These are phyloP conservation scores for Alopecurus myosuroides DNA, from an alignment of 176 grass and related monocot genomes.

Conservation along the genomic window DNA sequence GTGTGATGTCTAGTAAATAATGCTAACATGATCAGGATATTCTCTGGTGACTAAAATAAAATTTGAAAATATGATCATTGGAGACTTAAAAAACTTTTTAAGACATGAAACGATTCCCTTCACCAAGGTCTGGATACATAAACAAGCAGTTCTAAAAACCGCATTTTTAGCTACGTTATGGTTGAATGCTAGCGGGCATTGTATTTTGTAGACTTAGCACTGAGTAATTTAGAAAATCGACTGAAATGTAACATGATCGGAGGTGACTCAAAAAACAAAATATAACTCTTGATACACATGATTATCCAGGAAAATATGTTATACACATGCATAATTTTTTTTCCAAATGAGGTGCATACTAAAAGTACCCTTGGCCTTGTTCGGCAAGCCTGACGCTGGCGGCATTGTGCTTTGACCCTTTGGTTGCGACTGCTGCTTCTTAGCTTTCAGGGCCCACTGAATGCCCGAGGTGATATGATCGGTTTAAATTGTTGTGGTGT, in stretches of 20 bases:
- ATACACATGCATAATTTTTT: too few relatives aligned
- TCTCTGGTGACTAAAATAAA: too few relatives aligned
- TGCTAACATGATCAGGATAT: too few relatives aligned
- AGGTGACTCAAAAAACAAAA: too few relatives aligned
- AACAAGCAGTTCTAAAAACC: neutral
- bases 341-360: too few relatives aligned
- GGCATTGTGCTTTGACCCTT: conserved; percentile 67
- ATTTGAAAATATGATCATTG: too few relatives aligned
- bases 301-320: too few relatives aligned
- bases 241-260: too few relatives aligned
- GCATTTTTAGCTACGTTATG: neutral
- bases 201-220: neutral
- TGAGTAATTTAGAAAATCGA: neutral
- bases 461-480: conserved; percentile 1
- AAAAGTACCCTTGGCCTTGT: too few relatives aligned
- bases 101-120: neutral
- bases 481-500: neutral
- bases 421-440: conserved; percentile 86
- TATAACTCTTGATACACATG: too few relatives aligned
- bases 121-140: neutral
- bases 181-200: neutral
- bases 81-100: too few relatives aligned
- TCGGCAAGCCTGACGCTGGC: conserved; percentile 54
- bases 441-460: neutral
- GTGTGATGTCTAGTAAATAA: too few relatives aligned